These are phyloP conservation scores for Penicillium sp. DNA, from an alignment of 2,329 filamentous ascomycete species.

Conservation along the genomic window DNA sequence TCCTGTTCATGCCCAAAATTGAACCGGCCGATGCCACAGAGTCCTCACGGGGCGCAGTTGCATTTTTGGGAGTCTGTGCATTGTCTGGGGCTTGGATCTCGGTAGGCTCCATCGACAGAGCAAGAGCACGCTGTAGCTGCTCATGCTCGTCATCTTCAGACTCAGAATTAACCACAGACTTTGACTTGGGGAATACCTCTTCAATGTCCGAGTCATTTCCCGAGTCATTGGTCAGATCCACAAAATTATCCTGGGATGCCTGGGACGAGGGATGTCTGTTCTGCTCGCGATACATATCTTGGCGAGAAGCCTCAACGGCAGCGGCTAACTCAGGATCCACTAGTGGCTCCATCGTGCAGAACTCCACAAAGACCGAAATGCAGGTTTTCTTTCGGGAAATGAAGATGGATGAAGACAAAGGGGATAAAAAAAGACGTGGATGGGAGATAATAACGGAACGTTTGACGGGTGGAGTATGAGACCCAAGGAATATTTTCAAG, in stretches of 20 bases:
- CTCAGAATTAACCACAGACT: constrained; percentile 29
- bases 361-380: neutral
- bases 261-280: neutral
- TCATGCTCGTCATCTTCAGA: constrained; percentile 33
- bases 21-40: neutral
- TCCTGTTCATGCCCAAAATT: constrained; percentile 65
- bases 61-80: neutral
- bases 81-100: neutral
- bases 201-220: constrained; percentile 29
- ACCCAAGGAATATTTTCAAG: neutral
- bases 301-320: constrained; percentile 27
- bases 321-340: constrained; percentile 22
- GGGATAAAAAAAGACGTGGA: neutral
- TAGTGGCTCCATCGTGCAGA: constrained; percentile 5
- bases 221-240: constrained; percentile 38
- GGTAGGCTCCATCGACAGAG: constrained; percentile 32
- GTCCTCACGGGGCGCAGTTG: neutral
- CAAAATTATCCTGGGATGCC: constrained; percentile 16
- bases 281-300: constrained; percentile 8
- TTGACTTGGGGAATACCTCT: constrained; percentile 29
- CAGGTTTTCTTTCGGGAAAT: neutral
- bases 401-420: neutral
- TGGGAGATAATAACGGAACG: neutral
- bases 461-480: constrained; percentile 6
- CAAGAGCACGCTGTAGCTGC: constrained; percentile 38